These are phyloP conservation scores for Monilinia fructigena DNA, from an alignment of 2,329 filamentous ascomycete species.

Conservation along the genomic window DNA sequence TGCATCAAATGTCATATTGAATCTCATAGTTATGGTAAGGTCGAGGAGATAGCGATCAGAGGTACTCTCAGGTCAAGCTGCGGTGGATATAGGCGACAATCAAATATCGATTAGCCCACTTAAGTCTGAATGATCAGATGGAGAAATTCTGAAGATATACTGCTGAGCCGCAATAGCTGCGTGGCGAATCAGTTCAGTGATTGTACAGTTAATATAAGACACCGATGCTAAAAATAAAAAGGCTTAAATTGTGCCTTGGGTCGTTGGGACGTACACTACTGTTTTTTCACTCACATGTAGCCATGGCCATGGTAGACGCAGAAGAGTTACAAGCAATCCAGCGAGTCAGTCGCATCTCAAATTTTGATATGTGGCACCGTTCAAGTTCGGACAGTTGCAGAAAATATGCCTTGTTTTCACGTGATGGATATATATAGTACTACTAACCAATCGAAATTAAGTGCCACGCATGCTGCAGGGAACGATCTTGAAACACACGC, in stretches of 20 bases:
- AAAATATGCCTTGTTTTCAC: not conserved
- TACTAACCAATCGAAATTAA: not conserved
- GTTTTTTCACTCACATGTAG: not conserved
- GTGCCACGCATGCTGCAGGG: not conserved
- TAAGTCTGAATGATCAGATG: not conserved
- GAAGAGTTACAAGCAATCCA: not conserved
- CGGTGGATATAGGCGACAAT: too few species aligned
- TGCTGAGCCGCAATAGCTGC: constrained; percentile 2
- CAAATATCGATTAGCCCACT: not conserved
- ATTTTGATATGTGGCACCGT: not conserved
- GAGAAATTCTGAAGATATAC: constrained; percentile 1
- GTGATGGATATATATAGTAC: not conserved
- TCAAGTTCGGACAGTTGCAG: not conserved
- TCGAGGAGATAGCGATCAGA: too few species aligned
- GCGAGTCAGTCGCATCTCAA: not conserved
- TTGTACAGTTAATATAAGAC: not conserved
- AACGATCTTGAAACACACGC: too few species aligned
- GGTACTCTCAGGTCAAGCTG: too few species aligned
- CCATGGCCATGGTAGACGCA: too few species aligned
- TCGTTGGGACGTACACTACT: too few species aligned
- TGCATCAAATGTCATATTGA: too few species aligned
- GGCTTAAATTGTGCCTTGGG: not conserved
- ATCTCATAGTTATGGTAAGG: too few species aligned
- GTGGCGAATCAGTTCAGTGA: not conserved
- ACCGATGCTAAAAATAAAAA: constrained; percentile 9